These are phyloP conservation scores for Catharanthus roseus DNA, from an alignment of 257 asterid species.

Conservation along the genomic window DNA sequence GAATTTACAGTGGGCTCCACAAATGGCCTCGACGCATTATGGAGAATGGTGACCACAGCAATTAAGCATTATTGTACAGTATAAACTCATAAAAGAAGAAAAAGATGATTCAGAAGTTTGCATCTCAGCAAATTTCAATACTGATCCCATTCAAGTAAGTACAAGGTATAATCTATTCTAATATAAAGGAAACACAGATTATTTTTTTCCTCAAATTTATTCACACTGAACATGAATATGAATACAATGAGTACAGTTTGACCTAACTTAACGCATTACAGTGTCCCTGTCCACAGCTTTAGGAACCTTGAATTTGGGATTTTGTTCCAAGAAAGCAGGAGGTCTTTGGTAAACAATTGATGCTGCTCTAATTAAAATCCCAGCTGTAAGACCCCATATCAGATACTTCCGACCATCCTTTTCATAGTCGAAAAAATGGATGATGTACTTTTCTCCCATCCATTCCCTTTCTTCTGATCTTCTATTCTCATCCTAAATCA, in stretches of 20 bases:
- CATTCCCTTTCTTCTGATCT: constrained; percentile 76
- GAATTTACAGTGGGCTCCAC: too few species aligned
- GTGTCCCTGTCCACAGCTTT: constrained; percentile 40
- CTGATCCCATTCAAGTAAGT: background rate
- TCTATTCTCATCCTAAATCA: constrained; percentile 65
- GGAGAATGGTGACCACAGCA: too few species aligned
- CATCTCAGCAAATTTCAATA: background rate
- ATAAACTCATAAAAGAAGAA: too few species aligned
- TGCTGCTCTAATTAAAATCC: constrained; percentile 82
- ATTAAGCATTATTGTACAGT: too few species aligned
- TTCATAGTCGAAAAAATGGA: constrained; percentile 74
- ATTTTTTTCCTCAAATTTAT: background rate
- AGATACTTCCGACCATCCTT: constrained; percentile 44
- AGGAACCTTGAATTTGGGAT: constrained; percentile 64
- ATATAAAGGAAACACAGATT: background rate
- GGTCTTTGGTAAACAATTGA: constrained; percentile 76
- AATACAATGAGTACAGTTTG: background rate
- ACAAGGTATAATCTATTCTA: background rate
- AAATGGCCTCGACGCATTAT: too few species aligned
- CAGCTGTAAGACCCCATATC: constrained; percentile 97
- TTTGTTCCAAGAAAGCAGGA: constrained; percentile 78
- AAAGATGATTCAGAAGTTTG: too few species aligned
- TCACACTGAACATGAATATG: constrained; percentile 1
- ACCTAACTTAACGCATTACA: constrained; percentile 33
- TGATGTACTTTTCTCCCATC: constrained; percentile 69